Base-by-base conservation (phyloP, 1,284 basidiomycete genomes). In the Fomitopsis schrenkii region DNA sequence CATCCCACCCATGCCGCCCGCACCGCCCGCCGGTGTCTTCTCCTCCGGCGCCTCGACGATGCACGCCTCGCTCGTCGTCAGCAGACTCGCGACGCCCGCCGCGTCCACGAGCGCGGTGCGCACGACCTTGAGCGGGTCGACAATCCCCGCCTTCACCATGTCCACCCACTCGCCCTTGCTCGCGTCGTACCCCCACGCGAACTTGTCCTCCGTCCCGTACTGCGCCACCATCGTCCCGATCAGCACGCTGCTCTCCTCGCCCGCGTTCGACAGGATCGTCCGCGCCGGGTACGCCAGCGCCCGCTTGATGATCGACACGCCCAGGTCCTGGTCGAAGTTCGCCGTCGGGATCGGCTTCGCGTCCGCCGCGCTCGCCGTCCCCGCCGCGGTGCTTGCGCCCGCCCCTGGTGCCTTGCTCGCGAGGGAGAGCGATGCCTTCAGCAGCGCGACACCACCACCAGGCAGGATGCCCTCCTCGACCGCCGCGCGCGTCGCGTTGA, bases 311-410 rank as follows among this genome's bases (percentile, higher is more conserved):
- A 98, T 98, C 63, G 88, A 86, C 45, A 99, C 93, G 73, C 97
- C 97, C 60, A 98, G 91, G 74, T 95, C 91, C 75, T 98, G 96
- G 82, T 99, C 97, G 75, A 98, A 98, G 93, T 98, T 98, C 76
- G 82, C 80, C 4, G 93, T 93, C 48, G 85, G 76, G 69, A 98
- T 87, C 40, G 86, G 78, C 65, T 80, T 82, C 55, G 83, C 81
- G 72, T 91, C 87, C 1, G 84, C 71, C 22, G 63, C 69, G 65
- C 57, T 79, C 64, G 36, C 76, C 45, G 70, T 68, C 55, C 74
- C 74, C 14, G 72, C 62, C 30, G 65, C 62, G 5, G 48, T 19
- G n/a, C 10, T 12, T 8, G 36, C 5, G 6, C 28, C 30, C 30
- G 80, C 82, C 42, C 72, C 71, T 2, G 86, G 84, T 3, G 84